A percentile compares a stretch with the other conserved stretches of the same genome.
phyloP scores from a whole-genome alignment of 345 rosid genomes.

The Leavenworthia alabamica region DNA sequence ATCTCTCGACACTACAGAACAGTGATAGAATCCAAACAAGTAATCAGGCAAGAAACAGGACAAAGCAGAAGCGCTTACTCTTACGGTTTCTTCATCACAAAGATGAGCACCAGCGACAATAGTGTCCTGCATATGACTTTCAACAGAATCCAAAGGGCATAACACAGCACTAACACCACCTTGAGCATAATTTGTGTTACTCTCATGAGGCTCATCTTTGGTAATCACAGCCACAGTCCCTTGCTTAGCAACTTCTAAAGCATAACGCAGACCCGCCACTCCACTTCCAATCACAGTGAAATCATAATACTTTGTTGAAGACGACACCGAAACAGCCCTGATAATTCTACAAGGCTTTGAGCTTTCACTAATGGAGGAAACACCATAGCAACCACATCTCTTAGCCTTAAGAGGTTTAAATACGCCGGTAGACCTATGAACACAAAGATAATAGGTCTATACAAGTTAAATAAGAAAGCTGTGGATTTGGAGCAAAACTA shows the following conservation, averaged over 20 bases:
- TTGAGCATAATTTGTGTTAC: conserved; percentile 97
- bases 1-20: not conserved
- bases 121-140: conserved; percentile 95
- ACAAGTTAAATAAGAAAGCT: not conserved
- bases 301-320: conserved; percentile 70
- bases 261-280: conserved; percentile 91
- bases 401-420: conserved; percentile 41
- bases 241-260: conserved; percentile 84
- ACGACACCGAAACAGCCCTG: conserved; percentile 32
- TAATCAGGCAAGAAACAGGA: no score
- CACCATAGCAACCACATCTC: conserved; percentile 35
- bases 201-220: conserved; percentile 94
- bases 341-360: conserved; percentile 26
- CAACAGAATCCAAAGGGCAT: conserved; percentile 90
- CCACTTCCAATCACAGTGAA: conserved; percentile 94
- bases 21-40: not conserved
- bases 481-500: not conserved
- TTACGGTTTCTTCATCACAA: conserved; percentile 90
- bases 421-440: conserved; percentile 49
- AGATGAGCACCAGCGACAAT: conserved; percentile 93
- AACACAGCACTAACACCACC: conserved; percentile 97
- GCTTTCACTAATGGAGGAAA: conserved; percentile 16
- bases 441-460: not conserved
- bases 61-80: conserved; percentile 41
- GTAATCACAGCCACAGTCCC: conserved; percentile 92